These are phyloP conservation scores for Fusarium brevicatenulatum DNA, from an alignment of 2,329 filamentous ascomycete species.

Conservation along the genomic window DNA sequence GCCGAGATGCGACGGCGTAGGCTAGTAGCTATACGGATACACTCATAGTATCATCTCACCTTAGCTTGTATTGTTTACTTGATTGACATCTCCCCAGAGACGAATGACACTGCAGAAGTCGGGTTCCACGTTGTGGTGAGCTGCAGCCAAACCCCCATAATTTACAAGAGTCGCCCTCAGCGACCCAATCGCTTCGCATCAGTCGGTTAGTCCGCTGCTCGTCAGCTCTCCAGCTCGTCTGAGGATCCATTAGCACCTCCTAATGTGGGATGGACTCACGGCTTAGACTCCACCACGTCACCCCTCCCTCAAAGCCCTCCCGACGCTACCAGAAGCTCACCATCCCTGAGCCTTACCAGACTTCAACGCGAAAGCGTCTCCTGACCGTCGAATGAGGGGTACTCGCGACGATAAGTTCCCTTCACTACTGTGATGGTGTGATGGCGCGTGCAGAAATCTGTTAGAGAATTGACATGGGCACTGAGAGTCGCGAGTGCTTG, in stretches of 20 bases:
- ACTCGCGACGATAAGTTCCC: constrained; percentile 27
- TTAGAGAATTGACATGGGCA: constrained; percentile 42
- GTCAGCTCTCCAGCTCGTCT: constrained; percentile 37
- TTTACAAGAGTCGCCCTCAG: constrained; percentile 36
- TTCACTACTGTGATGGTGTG: constrained; percentile 36
- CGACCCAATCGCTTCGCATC: constrained; percentile 41
- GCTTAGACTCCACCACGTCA: constrained; percentile 42
- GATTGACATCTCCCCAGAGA: constrained; percentile 33
- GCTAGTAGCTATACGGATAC: background rate
- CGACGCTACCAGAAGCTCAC: constrained; percentile 17
- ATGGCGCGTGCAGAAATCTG: constrained; percentile 42
- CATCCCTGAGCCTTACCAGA: constrained; percentile 24
- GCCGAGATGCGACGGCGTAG: constrained; percentile 1
- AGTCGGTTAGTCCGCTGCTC: constrained; percentile 30
- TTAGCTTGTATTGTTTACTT: constrained; percentile 30
- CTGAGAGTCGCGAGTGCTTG: constrained; percentile 7
- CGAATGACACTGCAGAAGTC: constrained; percentile 32
- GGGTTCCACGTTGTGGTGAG: constrained; percentile 32
- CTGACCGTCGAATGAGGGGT: constrained; percentile 43
- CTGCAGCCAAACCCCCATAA: constrained; percentile 40
- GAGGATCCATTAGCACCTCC: constrained; percentile 26
- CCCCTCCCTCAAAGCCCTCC: constrained; percentile 30
- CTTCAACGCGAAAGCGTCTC: constrained; percentile 33
- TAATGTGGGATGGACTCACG: constrained; percentile 41
- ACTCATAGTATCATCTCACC: constrained; percentile 9